Evolutionary conservation across 108 stramenopile genomes (phyloP).

Genomic region (Nitzschia palea): DNA sequence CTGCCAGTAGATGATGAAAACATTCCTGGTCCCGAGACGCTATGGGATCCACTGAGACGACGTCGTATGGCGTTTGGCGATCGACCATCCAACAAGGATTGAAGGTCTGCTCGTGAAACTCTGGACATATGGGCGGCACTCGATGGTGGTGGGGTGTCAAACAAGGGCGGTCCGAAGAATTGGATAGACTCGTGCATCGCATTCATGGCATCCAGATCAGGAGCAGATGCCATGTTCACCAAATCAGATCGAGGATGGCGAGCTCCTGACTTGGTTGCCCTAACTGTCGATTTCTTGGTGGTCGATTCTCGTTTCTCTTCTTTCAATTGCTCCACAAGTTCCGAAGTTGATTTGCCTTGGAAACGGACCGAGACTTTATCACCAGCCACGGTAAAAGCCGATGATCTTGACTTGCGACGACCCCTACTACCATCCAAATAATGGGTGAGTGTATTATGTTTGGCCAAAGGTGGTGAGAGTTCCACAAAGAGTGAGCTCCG

Average conservation of each 20-base stretch:
- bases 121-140: not conserved
- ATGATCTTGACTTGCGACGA: not conserved
- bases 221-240: not conserved
- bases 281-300: not conserved
- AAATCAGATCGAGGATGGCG: conserved; percentile 1
- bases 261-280: not conserved
- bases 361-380: conserved; percentile 1
- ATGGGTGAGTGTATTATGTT: too few species aligned
- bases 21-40: not conserved
- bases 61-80: not conserved
- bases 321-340: not conserved
- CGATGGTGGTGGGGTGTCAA: not conserved
- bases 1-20: too few species aligned
- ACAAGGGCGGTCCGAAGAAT: not conserved
- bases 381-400: not conserved
- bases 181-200: not conserved
- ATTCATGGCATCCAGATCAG: not conserved
- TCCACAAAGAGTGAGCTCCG: not conserved
- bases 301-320: not conserved
- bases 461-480: not conserved
- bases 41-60: not conserved
- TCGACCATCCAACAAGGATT: conserved; percentile 1
- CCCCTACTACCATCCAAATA: too few species aligned
- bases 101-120: not conserved
- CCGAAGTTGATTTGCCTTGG: conserved; percentile 3